Percentiles rank a stretch among this genome's conserved stretches.
Conservation (phyloP, 768 basidiomycete species). For the Termitomyces sp. region DNA sequence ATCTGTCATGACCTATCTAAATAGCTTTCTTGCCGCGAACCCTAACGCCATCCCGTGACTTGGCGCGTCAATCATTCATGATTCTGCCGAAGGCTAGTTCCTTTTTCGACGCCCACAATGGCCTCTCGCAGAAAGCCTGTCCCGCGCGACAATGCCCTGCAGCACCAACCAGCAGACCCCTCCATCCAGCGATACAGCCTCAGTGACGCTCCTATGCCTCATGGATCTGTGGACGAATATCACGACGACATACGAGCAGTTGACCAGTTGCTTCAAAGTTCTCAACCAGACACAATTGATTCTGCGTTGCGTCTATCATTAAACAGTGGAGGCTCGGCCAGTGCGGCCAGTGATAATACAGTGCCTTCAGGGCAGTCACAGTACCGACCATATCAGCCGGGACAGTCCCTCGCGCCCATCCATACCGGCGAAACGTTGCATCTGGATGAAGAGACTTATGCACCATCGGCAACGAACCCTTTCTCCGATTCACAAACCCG, state of each 20-base stretch:
- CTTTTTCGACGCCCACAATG: constrained; percentile 3
- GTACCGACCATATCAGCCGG: constrained; percentile 52
- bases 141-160: not conserved
- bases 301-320: constrained; percentile 4
- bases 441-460: constrained; percentile 30
- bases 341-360: not conserved
- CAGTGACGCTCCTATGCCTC: constrained; percentile 2
- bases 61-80: not conserved
- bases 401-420: constrained; percentile 56
- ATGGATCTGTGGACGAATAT: not conserved
- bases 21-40: not conserved
- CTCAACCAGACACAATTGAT: not conserved
- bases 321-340: not conserved
- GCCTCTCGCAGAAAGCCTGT: constrained; percentile 8
- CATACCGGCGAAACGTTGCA: constrained; percentile 62
- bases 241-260: constrained; percentile 6
- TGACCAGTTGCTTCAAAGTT: not conserved
- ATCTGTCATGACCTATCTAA: no score
- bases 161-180: constrained; percentile 11
- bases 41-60: constrained; percentile 10
- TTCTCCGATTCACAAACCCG: constrained; percentile 15
- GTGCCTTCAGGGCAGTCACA: constrained; percentile 7
- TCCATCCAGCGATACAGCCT: constrained; percentile 9
- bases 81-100: not conserved
- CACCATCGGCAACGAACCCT: constrained; percentile 18